Evolutionary conservation across 2,329 filamentous ascomycete species (phyloP), one percentile per base, ranked within the genome.

Genomic region (Colletotrichum lupini): DNA sequence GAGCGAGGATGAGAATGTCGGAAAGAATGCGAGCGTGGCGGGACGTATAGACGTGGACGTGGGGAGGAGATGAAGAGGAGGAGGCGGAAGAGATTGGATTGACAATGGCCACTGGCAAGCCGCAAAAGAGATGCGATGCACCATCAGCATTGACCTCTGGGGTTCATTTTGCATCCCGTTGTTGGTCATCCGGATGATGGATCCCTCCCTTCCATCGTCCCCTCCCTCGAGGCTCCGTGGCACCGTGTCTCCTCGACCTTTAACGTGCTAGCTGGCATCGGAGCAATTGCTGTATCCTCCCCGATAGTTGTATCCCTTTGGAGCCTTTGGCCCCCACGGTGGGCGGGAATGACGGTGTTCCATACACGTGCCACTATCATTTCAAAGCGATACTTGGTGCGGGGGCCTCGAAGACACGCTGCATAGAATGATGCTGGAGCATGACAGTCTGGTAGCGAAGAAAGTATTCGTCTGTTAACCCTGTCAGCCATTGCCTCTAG

Each of bases 131-230:
- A 52, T 30, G 56, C 28, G 32, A 68, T 58, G 53, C 56, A 32
- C 16, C 42, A 16, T 52, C 58, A 55, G 63, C 63, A 71, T 61
- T 71, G 68, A 57, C 68, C 68, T 67, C 26, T 16, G 49, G 60
- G 28, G 14, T 16, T 61, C 63, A 71, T 61, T 67, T 67, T 49
- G 52, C 24, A 7, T 19, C 22, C 26, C 30, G 28, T 37, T 55
- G 12, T 49, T 49, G 16, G 42, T n/a, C 46, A 46, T 19, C 37
- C 32, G 32, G 32, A 35, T 35, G 32, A 35, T 42, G 37, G 37
- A 42, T 42, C 32, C 42, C 11, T 19, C 26, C 16, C 26, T 22
- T 16, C 37, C 30, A 32, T 26, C 26, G 32, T 37, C 53, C 35
- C 24, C 16, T 37, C 52, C 22, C 35, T 42, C 35, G 22, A 8